These are phyloP conservation scores for Colletotrichum viniferum DNA, from an alignment of 2,329 filamentous ascomycete species.

Conservation along the genomic window DNA sequence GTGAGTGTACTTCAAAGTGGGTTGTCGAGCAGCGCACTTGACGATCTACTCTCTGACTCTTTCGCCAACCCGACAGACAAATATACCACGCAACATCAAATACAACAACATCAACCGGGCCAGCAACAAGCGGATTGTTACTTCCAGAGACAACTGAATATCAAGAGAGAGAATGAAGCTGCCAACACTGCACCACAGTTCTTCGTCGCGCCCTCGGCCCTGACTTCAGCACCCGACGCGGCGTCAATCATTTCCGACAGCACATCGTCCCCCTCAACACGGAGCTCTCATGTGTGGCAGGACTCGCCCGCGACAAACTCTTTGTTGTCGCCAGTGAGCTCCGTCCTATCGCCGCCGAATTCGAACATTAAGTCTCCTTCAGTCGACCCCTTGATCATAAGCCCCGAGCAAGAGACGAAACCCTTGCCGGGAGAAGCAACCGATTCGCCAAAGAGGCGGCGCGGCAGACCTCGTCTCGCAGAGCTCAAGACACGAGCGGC, in stretches of 20 bases:
- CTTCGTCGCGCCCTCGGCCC: background rate
- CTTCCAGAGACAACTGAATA: background rate
- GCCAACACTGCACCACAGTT: background rate
- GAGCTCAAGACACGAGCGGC: background rate
- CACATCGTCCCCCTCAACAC: background rate
- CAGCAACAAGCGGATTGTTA: background rate
- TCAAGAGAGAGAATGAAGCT: background rate
- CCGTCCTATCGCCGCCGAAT: background rate
- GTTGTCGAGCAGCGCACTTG: background rate
- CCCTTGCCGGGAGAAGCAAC: background rate
- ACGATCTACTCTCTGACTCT: background rate
- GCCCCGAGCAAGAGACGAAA: background rate
- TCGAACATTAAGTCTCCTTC: background rate
- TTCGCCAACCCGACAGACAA: background rate
- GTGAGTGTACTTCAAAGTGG: constrained; percentile 1
- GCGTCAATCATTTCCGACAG: background rate
- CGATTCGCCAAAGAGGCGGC: background rate
- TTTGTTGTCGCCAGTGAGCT: background rate
- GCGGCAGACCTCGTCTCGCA: constrained; percentile 4
- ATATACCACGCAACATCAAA: background rate
- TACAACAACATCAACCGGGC: background rate
- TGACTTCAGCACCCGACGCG: background rate
- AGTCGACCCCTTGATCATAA: background rate
- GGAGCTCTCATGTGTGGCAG: background rate
- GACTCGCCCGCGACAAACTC: background rate